Conservation (phyloP, 441 rosid genomes). For the Arabidopsis hybrid region DNA sequence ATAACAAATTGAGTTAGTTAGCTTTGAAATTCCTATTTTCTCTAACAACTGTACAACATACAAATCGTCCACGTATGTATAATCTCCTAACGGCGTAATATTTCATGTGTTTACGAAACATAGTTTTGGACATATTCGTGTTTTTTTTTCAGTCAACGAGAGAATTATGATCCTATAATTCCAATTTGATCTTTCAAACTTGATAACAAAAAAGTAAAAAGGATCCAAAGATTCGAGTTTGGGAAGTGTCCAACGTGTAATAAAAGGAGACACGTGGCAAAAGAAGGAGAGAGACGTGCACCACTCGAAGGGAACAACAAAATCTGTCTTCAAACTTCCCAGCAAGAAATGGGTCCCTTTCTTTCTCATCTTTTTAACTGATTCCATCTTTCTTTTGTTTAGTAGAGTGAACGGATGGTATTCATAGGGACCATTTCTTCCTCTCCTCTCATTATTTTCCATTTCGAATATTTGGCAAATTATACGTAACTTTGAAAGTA, state of each 20-base stretch:
- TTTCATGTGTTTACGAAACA: conserved; percentile 13
- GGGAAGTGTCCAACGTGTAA: conserved; percentile 2
- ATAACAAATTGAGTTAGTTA: background rate
- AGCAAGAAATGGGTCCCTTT: conserved; percentile 53
- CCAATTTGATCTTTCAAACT: background rate
- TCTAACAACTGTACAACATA: conserved; percentile 14
- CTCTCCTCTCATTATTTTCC: background rate
- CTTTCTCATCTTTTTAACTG: conserved; percentile 40
- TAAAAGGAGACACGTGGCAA: conserved; percentile 50
- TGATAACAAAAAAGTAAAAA: too few relatives aligned
- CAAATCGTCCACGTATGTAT: conserved; percentile 26
- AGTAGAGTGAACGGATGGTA: conserved; percentile 45
- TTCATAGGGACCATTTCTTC: conserved; percentile 26
- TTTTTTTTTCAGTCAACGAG: conserved; percentile 1
- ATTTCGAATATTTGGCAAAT: conserved; percentile 1
- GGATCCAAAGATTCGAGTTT: conserved; percentile 19
- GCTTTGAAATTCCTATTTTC: background rate
- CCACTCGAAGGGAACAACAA: conserved; percentile 56
- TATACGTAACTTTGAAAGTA: background rate
- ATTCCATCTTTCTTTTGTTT: conserved; percentile 47
- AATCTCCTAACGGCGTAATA: conserved; percentile 13
- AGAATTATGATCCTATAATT: background rate
- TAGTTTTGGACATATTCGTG: background rate
- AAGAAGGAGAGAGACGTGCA: conserved; percentile 55
- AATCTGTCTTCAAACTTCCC: conserved; percentile 57